phyloP scores from a whole-genome alignment of 768 basidiomycete genomes.

The Xerocomellus amylosporus region DNA sequence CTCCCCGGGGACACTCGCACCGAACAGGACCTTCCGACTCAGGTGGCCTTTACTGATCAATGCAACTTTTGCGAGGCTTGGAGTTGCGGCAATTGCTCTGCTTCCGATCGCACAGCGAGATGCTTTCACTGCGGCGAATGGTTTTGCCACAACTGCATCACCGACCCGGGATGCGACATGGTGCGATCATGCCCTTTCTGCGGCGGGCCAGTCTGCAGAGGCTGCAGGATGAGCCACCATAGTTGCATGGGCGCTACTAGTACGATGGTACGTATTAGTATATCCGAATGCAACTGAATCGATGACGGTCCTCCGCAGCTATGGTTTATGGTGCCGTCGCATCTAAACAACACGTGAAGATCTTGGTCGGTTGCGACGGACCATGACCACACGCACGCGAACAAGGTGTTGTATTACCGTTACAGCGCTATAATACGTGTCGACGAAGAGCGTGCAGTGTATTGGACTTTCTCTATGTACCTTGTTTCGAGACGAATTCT shows the following conservation, averaged over 20 bases:
- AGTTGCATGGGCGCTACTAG: neutral
- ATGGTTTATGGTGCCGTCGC: too few species aligned
- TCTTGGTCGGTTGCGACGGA: neutral
- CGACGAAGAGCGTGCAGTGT: neutral
- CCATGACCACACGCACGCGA: neutral
- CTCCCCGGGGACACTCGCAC: neutral
- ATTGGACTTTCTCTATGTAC: neutral
- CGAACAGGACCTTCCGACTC: neutral
- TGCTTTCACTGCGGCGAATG: conserved; percentile 2
- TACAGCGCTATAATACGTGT: too few species aligned
- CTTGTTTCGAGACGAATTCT: neutral
- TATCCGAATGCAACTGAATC: neutral
- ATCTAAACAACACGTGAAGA: neutral
- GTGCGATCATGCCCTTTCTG: conserved; percentile 4
- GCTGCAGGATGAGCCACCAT: neutral
- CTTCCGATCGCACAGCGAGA: neutral
- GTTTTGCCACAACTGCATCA: conserved; percentile 5
- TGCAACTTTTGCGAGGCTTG: conserved; percentile 5
- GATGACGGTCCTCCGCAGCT: neutral
- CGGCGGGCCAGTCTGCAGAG: neutral
- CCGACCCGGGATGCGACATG: neutral
- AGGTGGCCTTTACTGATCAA: neutral
- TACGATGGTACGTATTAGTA: neutral
- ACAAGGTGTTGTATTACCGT: neutral
- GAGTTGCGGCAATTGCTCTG: conserved; percentile 8